Conservation (phyloP, 352 stramenopile species). For the Plasmopara muralis region DNA sequence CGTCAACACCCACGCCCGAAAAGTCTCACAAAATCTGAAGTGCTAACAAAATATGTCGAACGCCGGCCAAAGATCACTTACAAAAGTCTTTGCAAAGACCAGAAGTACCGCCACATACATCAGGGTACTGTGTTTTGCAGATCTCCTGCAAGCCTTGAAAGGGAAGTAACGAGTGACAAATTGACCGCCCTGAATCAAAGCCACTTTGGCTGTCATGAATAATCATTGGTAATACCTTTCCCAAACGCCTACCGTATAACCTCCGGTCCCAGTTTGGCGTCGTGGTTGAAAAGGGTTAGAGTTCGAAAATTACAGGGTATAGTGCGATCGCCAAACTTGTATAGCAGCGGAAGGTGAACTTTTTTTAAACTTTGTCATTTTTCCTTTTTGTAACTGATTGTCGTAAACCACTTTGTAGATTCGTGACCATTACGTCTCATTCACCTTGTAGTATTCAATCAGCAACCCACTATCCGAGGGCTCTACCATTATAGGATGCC, state of each 20-base stretch:
- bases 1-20: conserved; percentile 3
- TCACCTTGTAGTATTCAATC: conserved; percentile 17
- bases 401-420: conserved; percentile 12
- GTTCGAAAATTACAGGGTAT: conserved; percentile 8
- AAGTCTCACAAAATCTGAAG: background rate
- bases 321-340: conserved; percentile 1
- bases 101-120: conserved; percentile 4
- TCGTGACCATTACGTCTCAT: background rate
- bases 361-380: conserved; percentile 18
- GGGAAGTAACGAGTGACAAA: conserved; percentile 9
- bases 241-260: background rate
- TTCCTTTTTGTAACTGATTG: conserved; percentile 3
- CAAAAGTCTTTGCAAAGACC: background rate
- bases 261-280: conserved; percentile 4
- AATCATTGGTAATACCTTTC: conserved; percentile 1
- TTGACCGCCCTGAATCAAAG: conserved; percentile 3
- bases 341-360: conserved; percentile 6
- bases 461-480: conserved; percentile 5
- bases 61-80: background rate
- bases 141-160: conserved; percentile 12
- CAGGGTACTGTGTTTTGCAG: background rate
- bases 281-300: conserved; percentile 14
- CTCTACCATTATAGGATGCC: conserved; percentile 10
- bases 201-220: conserved; percentile 14
- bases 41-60: background rate